A percentile compares a stretch with the other conserved stretches of the same genome.
phyloP scores from a whole-genome alignment of 1,284 basidiomycete genomes.

The Meripilus lineatus region DNA sequence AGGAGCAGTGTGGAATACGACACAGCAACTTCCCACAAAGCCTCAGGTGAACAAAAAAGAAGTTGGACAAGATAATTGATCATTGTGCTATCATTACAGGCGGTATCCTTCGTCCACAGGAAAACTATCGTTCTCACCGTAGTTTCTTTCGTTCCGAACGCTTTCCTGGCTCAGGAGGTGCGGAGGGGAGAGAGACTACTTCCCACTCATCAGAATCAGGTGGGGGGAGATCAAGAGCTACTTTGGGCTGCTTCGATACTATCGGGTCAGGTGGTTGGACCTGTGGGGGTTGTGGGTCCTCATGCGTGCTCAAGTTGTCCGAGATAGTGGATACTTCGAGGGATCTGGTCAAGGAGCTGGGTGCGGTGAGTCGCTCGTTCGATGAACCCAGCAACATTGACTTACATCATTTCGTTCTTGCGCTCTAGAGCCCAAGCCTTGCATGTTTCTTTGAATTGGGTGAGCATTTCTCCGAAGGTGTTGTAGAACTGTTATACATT shows the following conservation, averaged over 20 bases:
- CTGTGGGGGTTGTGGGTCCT: not conserved
- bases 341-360: constrained; percentile 21
- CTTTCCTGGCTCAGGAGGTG: constrained; percentile 20
- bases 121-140: not conserved
- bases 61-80: not conserved
- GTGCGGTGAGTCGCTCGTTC: not conserved
- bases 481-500: constrained; percentile 73
- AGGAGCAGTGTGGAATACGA: too few relatives aligned
- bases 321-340: not conserved
- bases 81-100: too few relatives aligned
- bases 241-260: constrained; percentile 3
- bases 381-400: not conserved
- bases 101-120: not conserved
- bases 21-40: not conserved
- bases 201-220: constrained; percentile 47
- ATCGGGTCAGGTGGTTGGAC: too few relatives aligned
- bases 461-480: constrained; percentile 65
- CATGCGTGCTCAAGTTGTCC: not conserved
- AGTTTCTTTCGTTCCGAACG: not conserved
- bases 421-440: constrained; percentile 70
- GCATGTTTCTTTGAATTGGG: constrained; percentile 73
- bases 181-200: constrained; percentile 34
- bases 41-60: not conserved
- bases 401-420: constrained; percentile 53
- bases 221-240: constrained; percentile 35